Base-by-base conservation (phyloP, 2,329 filamentous ascomycete species). In the Botrytis deweyae region DNA sequence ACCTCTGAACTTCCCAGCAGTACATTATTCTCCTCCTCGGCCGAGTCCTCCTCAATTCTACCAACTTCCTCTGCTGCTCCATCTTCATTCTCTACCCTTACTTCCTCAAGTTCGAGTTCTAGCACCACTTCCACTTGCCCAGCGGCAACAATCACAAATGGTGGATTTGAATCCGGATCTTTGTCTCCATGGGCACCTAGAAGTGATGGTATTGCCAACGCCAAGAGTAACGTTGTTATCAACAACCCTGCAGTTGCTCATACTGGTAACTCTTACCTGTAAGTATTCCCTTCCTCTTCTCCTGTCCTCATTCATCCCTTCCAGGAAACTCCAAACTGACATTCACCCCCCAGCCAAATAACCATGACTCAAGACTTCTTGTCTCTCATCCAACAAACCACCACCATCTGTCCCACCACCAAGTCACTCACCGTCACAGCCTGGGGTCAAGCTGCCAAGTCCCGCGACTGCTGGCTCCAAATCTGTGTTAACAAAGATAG, bases 401-500 rank as follows among this genome's bases (percentile, higher is more conserved):
- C 70, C 1, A 59, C 70, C n/a, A 72, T 72, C 20, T 72, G 70
- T 9, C 46, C 70, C 20, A 29, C 38, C 7, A 72, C 70, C 7
- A 44, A 58, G 5, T 67, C 46, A 3, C 61, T 72, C 12, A 66
- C 61, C 1, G 29, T 72, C 22, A 72, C 59, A 22, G 70, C 46
- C 7, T 67, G 36, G 46, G 70, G 70, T 36, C 62, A 72, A 72
- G 70, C 70, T 8, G 61, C 46, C 36, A 66, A 44, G 65, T 58
- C 61, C 3, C 38, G 33, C 5, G 70, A 72, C 36, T 72, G 70
- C 61, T 72, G 46, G 38, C 70, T 72, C 3, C 70, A 72, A 72
- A 65, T 72, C 36, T 72, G 70, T n/a, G 38, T 72, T 8, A 72
- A 72, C n/a, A 66, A 40, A 18, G 46, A 72, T 29, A 66, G 25